These are phyloP conservation scores for Starmera amethionina DNA, from an alignment of 805 yeast genomes.

Conservation along the genomic window DNA sequence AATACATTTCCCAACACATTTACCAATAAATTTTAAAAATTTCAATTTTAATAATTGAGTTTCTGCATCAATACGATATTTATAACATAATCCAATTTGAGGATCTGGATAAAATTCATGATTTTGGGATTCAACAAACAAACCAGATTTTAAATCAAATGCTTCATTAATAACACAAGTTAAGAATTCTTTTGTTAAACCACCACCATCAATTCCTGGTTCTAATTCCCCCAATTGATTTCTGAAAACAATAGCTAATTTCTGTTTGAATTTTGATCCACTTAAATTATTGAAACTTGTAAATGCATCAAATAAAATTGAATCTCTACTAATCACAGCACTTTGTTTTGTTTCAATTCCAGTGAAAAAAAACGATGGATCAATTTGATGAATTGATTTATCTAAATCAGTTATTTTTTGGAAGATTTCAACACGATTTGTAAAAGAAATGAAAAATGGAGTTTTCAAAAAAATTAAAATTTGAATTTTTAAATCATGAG, in stretches of 20 bases:
- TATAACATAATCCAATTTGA: slow-evolving; percentile 28
- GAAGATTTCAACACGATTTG: slow-evolving; percentile 63
- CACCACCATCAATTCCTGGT: slow-evolving; percentile 96
- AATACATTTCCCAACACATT: slow-evolving; percentile 78
- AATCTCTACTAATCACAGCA: slow-evolving; percentile 56
- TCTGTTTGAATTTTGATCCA: slow-evolving; percentile 49
- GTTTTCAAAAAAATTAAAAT: slow-evolving; percentile 46
- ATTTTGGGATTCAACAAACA: slow-evolving; percentile 35
- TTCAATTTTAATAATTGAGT: slow-evolving; percentile 20
- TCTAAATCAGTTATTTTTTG: slow-evolving; percentile 54
- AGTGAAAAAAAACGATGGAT: slow-evolving; percentile 9
- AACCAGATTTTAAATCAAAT: slow-evolving; percentile 26
- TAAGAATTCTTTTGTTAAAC: slow-evolving; percentile 83
- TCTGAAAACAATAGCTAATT: slow-evolving; percentile 53
- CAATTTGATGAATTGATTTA: slow-evolving; percentile 20
- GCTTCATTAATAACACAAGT: slow-evolving; percentile 65
- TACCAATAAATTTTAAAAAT: slow-evolving; percentile 59
- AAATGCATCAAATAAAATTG: slow-evolving; percentile 59
- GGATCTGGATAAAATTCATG: slow-evolving; percentile 74
- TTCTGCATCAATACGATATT: slow-evolving; percentile 23
- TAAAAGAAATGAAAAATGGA: slow-evolving; percentile 78
- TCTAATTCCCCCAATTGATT: slow-evolving; percentile 68
- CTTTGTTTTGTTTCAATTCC: slow-evolving; percentile 11
- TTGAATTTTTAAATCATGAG: slow-evolving; percentile 18
- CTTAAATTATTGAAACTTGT: slow-evolving; percentile 36